Evolutionary conservation across 2,329 filamentous ascomycete genomes (phyloP), one percentile per base, ranked within the genome.

Genomic region (Fusarium citri): DNA sequence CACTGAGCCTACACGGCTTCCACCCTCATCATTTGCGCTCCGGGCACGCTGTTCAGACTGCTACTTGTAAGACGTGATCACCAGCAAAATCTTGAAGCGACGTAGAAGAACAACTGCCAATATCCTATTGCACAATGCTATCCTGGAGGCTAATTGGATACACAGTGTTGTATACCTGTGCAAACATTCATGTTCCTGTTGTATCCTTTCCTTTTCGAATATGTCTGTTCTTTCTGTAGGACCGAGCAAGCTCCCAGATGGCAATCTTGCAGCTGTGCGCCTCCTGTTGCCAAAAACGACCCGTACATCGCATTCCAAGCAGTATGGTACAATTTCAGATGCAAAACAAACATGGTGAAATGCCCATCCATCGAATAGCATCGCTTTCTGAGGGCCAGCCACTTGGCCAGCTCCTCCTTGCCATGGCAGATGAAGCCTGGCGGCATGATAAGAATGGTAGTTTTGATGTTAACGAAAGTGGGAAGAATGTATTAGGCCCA

Each of bases 321-420:
- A 68, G 59, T 63, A 70, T 70, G 37, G 57, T 75, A 75, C 67
- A 74, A 46, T 71, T 59, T 41, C 63, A 65, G 14, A 67, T 71
- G 55, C 41, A 51, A 55, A 64, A 57, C 56, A 50, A 62, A 45
- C 20, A 55, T 40, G 31, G 46, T 41, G 20, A 26, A 26, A 42
- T 18, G 22, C 40, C 53, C 41, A 31, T 25, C 60, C 56, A 65
- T 47, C 62, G 49, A 49, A 59, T 42, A 59, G 10, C 55, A 34
- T 40, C 55, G 30, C 63, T 59, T 45, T 66, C 60, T 40, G 55
- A 68, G 60, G 40, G 45, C 26, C 48, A 55, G 43, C 56, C 53
- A 23, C 20, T n/a, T 30, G 20, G 26, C 28, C 22, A 41, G 22
- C 20, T 25, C 18, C 30, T 41, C 30, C 28, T 20, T n/a, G 14